Conservation (phyloP, 306 rosid genomes). For the Rubus parviflorus region DNA sequence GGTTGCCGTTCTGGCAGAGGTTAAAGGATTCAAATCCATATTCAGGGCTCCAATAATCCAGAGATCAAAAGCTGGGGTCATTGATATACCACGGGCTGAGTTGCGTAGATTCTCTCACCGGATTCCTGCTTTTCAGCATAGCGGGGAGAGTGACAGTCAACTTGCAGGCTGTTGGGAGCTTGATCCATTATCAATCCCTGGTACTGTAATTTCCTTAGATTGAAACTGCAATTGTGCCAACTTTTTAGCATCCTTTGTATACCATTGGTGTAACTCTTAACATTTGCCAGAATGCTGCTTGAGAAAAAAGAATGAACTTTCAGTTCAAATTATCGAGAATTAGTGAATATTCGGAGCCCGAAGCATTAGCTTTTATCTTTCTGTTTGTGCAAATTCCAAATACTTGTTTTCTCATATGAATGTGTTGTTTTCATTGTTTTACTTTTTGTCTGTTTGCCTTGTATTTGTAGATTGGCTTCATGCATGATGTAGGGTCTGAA, state of each 20-base stretch:
- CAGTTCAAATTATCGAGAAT: background rate
- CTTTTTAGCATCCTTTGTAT: conserved; percentile 13
- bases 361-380: background rate
- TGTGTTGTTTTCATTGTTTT: background rate
- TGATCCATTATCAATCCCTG: conserved; percentile 51
- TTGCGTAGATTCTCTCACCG: conserved; percentile 58
- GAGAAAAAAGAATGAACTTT: background rate
- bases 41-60: conserved; percentile 55
- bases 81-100: conserved; percentile 35
- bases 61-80: conserved; percentile 47
- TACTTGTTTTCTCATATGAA: background rate
- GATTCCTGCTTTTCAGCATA: conserved; percentile 52
- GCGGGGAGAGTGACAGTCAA: conserved; percentile 33
- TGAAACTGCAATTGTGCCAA: conserved; percentile 11
- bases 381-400: background rate
- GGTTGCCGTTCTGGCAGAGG: conserved; percentile 40
- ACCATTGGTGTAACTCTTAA: conserved; percentile 4
- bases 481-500: background rate
- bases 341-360: background rate
- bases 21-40: conserved; percentile 30
- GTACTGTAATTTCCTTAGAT: conserved; percentile 22
- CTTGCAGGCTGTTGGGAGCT: conserved; percentile 71
- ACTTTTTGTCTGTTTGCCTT: background rate
- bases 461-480: background rate
- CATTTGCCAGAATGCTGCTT: conserved; percentile 11